Percentiles rank a stretch among this genome's conserved stretches.
Conservation (phyloP, 257 asterid species). For the Petunia axillaris region DNA sequence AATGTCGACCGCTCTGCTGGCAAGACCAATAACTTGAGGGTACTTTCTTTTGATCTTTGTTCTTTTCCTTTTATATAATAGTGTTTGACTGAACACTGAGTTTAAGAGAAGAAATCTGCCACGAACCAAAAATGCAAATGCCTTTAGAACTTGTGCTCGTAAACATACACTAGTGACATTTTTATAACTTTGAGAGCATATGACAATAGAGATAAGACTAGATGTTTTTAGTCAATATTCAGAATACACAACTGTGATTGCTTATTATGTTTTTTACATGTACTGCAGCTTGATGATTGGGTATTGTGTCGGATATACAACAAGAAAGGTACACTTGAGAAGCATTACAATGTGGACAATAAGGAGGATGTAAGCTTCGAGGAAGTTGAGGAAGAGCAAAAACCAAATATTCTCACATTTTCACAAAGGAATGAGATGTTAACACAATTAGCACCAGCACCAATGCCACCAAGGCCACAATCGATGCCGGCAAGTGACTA, state of each 20-base stretch:
- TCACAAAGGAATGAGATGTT: slow-evolving; percentile 17
- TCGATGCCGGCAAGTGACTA: slow-evolving; percentile 30
- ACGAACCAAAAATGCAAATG: too few species aligned
- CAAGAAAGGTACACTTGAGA: slow-evolving; percentile 68
- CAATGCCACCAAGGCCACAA: slow-evolving; percentile 29
- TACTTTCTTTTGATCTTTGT: slow-evolving; percentile 13
- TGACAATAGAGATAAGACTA: too few species aligned
- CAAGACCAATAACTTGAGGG: slow-evolving; percentile 59
- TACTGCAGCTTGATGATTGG: slow-evolving; percentile 73
- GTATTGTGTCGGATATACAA: slow-evolving; percentile 74
- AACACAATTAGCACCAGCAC: slow-evolving; percentile 27
- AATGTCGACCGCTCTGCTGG: slow-evolving; percentile 70
- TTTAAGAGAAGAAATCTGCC: too few species aligned
- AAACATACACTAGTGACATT: too few species aligned
- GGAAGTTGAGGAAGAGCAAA: slow-evolving; percentile 45
- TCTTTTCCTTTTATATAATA: too few species aligned
- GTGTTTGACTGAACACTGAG: too few species aligned
- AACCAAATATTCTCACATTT: slow-evolving; percentile 36
- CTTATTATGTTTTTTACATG: background rate
- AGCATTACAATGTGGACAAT: slow-evolving; percentile 36
- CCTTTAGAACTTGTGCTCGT: too few species aligned
- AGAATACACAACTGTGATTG: background rate
- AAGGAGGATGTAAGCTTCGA: slow-evolving; percentile 30
- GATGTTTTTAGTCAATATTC: too few species aligned
- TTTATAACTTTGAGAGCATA: too few species aligned